Conservation (phyloP, 768 basidiomycete genomes). For the Epithele typhae region DNA sequence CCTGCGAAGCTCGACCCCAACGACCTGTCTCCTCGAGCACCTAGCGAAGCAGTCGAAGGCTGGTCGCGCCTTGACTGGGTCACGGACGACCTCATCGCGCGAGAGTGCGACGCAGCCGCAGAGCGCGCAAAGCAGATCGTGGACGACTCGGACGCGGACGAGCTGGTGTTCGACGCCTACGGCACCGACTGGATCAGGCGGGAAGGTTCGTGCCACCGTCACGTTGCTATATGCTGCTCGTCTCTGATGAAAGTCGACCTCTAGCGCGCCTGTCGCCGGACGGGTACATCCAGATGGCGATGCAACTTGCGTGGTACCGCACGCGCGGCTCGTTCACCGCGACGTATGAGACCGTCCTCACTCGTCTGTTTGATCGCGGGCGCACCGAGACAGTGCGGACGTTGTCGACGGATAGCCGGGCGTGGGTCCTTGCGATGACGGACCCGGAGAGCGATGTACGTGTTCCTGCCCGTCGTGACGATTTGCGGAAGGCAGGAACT, state of each 20-base stretch:
- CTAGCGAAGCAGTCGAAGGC: slow-evolving; percentile 18
- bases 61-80: slow-evolving; percentile 77
- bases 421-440: slow-evolving; percentile 74
- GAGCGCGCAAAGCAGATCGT: slow-evolving; percentile 54
- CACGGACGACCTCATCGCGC: slow-evolving; percentile 51
- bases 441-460: slow-evolving; percentile 48
- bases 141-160: slow-evolving; percentile 77
- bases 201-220: slow-evolving; percentile 43
- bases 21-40: slow-evolving; percentile 9
- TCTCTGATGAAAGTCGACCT: background rate
- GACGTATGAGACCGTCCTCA: slow-evolving; percentile 90
- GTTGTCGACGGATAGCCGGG: slow-evolving; percentile 65
- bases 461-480: too few relatives aligned
- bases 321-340: slow-evolving; percentile 75
- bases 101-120: slow-evolving; percentile 57
- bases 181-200: slow-evolving; percentile 86
- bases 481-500: too few relatives aligned
- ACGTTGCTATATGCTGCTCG: background rate
- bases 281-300: slow-evolving; percentile 85
- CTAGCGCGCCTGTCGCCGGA: slow-evolving; percentile 50
- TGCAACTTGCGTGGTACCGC: slow-evolving; percentile 89
- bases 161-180: slow-evolving; percentile 78
- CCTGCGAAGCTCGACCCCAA: slow-evolving; percentile 6
- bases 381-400: slow-evolving; percentile 88
- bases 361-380: slow-evolving; percentile 80